These are phyloP conservation scores for Aspergillus felis DNA, from an alignment of 2,329 filamentous ascomycete species.

Conservation along the genomic window DNA sequence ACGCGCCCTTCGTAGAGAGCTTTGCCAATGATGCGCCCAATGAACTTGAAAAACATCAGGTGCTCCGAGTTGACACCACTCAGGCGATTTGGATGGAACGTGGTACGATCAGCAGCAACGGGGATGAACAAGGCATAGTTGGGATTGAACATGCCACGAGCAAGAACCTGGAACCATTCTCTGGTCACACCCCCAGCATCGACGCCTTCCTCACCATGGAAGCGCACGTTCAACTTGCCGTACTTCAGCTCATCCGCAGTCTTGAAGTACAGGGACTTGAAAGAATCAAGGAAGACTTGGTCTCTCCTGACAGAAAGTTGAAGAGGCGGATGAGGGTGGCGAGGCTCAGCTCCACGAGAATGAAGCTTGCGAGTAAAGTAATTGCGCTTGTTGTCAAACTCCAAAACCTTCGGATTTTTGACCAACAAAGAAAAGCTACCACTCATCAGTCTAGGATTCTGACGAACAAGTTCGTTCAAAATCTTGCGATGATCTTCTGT, in stretches of 20 bases:
- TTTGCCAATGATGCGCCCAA: conserved; percentile 96
- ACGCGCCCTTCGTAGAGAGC: conserved; percentile 94
- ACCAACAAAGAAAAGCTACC: conserved; percentile 93
- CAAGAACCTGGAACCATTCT: conserved; percentile 98
- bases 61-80: conserved; percentile 95
- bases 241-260: conserved; percentile 96
- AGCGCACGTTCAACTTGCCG: conserved; percentile 95
- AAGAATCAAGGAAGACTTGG: conserved; percentile 96
- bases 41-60: conserved; percentile 98
- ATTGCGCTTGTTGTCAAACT: conserved; percentile 99
- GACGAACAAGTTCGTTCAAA: conserved; percentile 92
- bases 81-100: conserved; percentile 95
- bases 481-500: conserved; percentile 97
- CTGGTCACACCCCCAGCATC: conserved; percentile 96
- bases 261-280: conserved; percentile 98
- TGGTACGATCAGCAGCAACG: conserved; percentile 94
- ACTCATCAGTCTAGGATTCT: conserved; percentile 97
- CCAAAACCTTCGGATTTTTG: conserved; percentile 97
- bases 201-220: conserved; percentile 95
- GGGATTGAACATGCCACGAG: conserved; percentile 97
- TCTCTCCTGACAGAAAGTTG: conserved; percentile 89
- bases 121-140: conserved; percentile 96
- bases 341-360: conserved; percentile 63
- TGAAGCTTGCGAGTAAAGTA: conserved; percentile 97
- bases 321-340: conserved; percentile 70